phyloP scores from a whole-genome alignment of 2,329 filamentous ascomycete genomes.

The Fusarium bactridioides region DNA sequence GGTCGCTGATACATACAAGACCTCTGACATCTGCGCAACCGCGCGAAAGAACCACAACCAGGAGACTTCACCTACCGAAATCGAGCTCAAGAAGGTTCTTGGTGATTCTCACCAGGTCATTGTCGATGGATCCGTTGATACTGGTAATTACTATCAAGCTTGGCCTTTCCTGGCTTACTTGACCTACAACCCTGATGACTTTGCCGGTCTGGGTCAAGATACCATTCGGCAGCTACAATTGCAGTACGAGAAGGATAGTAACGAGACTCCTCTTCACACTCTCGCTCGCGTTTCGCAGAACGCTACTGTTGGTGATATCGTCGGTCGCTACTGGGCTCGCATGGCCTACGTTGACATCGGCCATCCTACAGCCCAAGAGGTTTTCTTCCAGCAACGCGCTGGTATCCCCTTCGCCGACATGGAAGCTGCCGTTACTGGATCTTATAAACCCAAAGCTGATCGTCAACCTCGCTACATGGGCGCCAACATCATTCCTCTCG shows the following conservation, averaged over 20 bases:
- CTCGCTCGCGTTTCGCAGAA: slow-evolving; percentile 50
- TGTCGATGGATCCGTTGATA: slow-evolving; percentile 52
- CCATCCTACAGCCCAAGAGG: slow-evolving; percentile 50
- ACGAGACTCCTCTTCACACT: slow-evolving; percentile 59
- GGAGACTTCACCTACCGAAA: slow-evolving; percentile 47
- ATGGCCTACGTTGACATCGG: slow-evolving; percentile 63
- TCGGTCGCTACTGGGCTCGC: slow-evolving; percentile 60
- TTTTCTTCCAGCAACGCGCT: slow-evolving; percentile 48
- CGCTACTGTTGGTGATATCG: slow-evolving; percentile 49
- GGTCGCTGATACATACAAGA: slow-evolving; percentile 58
- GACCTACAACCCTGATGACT: slow-evolving; percentile 57
- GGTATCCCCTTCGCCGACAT: slow-evolving; percentile 54
- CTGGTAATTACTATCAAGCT: slow-evolving; percentile 60
- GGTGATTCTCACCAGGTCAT: slow-evolving; percentile 57
- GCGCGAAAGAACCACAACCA: slow-evolving; percentile 49
- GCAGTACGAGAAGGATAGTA: slow-evolving; percentile 53
- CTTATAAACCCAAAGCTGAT: slow-evolving; percentile 53
- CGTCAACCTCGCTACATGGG: slow-evolving; percentile 59
- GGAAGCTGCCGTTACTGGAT: slow-evolving; percentile 46
- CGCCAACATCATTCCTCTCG: slow-evolving; percentile 57
- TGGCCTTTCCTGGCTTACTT: slow-evolving; percentile 61
- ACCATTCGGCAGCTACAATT: slow-evolving; percentile 54
- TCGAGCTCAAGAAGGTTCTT: slow-evolving; percentile 56
- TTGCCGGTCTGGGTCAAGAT: slow-evolving; percentile 50
- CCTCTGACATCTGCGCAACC: slow-evolving; percentile 52